A percentile compares a stretch with the other conserved stretches of the same genome.
Evolutionary conservation across 2,329 filamentous ascomycete genomes (phyloP).

Genomic region (Trichoderma semiorbis): DNA sequence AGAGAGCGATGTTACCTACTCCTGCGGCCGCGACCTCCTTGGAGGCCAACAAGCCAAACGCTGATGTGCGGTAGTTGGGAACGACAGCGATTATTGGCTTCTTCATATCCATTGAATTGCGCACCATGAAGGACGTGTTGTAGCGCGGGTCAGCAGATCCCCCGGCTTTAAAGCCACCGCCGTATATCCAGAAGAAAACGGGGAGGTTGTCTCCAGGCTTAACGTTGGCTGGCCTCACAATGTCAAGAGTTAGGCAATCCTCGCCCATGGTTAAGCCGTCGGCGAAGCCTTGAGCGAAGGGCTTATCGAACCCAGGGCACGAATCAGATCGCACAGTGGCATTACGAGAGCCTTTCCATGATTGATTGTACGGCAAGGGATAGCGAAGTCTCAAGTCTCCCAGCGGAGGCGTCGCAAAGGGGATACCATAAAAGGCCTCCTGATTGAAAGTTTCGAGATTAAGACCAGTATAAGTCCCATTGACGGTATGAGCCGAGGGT

Average conservation of each 20-base stretch:
- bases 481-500: slow-evolving; percentile 5
- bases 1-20: slow-evolving; percentile 13
- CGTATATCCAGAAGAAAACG: slow-evolving; percentile 16
- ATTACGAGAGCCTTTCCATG: slow-evolving; percentile 3
- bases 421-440: slow-evolving; percentile 7
- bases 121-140: slow-evolving; percentile 9
- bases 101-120: slow-evolving; percentile 5
- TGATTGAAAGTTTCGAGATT: background rate
- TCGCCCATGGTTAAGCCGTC: slow-evolving; percentile 15
- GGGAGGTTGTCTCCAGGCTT: background rate
- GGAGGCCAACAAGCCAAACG: slow-evolving; percentile 14
- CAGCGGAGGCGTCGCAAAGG: background rate
- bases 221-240: slow-evolving; percentile 1
- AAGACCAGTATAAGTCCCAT: slow-evolving; percentile 9
- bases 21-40: background rate
- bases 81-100: slow-evolving; percentile 12
- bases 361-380: background rate
- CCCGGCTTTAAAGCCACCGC: slow-evolving; percentile 12
- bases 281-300: slow-evolving; percentile 5
- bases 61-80: slow-evolving; percentile 9
- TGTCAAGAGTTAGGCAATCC: slow-evolving; percentile 14
- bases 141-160: slow-evolving; percentile 1
- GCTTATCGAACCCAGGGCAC: slow-evolving; percentile 10
- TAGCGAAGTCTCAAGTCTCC: slow-evolving; percentile 1
- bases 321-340: slow-evolving; percentile 6